Percentiles rank a stretch among this genome's conserved stretches.
Evolutionary conservation across 441 rosid species (phyloP).

Genomic region (Pelargonium citronellum): DNA sequence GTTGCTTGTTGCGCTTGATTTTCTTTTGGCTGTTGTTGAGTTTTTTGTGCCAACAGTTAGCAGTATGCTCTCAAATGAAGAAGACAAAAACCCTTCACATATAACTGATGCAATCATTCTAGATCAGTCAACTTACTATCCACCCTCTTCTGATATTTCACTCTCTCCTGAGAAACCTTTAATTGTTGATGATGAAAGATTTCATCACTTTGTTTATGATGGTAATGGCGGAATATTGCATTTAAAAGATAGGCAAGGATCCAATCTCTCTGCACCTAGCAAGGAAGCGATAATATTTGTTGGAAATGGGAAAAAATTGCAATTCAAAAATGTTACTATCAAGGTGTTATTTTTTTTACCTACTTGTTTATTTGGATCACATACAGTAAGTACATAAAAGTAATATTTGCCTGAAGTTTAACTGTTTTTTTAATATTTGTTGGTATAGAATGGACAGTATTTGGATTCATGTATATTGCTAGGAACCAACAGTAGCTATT

Average conservation of each 20-base stretch:
- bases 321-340: constrained; percentile 74
- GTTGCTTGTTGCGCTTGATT: constrained; percentile 93
- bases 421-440: not conserved
- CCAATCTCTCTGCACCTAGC: constrained; percentile 55
- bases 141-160: constrained; percentile 56
- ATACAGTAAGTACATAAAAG: not conserved
- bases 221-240: constrained; percentile 77
- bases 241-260: constrained; percentile 67
- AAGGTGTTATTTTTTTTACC: constrained; percentile 42
- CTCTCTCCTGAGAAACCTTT: constrained; percentile 81
- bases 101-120: constrained; percentile 57
- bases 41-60: constrained; percentile 87
- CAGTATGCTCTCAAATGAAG: constrained; percentile 60
- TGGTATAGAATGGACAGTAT: constrained; percentile 67
- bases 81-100: constrained; percentile 44
- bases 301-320: constrained; percentile 72
- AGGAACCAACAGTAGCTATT: constrained; percentile 79
- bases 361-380: constrained; percentile 7
- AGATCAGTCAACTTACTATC: constrained; percentile 57
- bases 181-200: constrained; percentile 75
- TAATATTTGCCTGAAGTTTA: constrained; percentile 1
- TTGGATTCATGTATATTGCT: constrained; percentile 85
- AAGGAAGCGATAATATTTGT: constrained; percentile 68
- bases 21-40: constrained; percentile 84
- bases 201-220: constrained; percentile 72